Evolutionary conservation across 2,329 filamentous ascomycete genomes (phyloP).

Genomic region (Thermoascus crustaceus): DNA sequence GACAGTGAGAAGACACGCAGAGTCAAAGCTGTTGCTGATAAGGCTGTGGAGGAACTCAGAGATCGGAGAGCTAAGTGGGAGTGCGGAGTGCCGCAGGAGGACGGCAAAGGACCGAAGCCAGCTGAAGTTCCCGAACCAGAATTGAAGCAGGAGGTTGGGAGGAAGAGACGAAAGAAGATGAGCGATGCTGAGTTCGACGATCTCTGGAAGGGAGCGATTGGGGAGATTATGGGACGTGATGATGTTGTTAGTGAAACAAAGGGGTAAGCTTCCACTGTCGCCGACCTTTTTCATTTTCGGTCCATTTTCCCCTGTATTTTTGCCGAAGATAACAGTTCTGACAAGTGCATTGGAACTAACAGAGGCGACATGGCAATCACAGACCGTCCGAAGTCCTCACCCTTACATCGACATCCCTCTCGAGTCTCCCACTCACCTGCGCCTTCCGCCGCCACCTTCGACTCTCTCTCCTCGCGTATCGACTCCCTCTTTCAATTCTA

Average conservation of each 20-base stretch:
- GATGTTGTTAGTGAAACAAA: conserved; percentile 51
- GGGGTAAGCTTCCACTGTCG: conserved; percentile 44
- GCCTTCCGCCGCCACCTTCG: conserved; percentile 39
- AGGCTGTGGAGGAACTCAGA: conserved; percentile 76
- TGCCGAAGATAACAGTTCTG: conserved; percentile 31
- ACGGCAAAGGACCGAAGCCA: conserved; percentile 51
- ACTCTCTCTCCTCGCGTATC: conserved; percentile 43
- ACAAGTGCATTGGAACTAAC: conserved; percentile 63
- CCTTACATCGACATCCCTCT: conserved; percentile 82
- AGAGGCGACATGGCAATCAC: conserved; percentile 64
- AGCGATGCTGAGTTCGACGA: conserved; percentile 85
- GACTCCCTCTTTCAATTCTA: conserved; percentile 43
- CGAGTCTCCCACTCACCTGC: conserved; percentile 71
- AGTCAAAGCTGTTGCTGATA: conserved; percentile 79
- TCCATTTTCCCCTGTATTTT: conserved; percentile 13
- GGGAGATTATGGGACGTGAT: conserved; percentile 47
- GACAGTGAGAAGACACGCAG: conserved; percentile 86
- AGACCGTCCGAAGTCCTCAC: conserved; percentile 61
- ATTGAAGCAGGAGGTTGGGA: conserved; percentile 66
- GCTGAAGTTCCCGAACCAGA: conserved; percentile 62
- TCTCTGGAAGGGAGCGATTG: conserved; percentile 49
- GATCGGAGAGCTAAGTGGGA: conserved; percentile 82
- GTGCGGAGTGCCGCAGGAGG: conserved; percentile 66
- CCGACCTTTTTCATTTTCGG: conserved; percentile 10
- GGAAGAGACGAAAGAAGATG: conserved; percentile 74